Percentiles rank a stretch among this genome's conserved stretches.
phyloP scores from a whole-genome alignment of 2,329 filamentous ascomycete genomes.

The Whalleya microplaca region DNA sequence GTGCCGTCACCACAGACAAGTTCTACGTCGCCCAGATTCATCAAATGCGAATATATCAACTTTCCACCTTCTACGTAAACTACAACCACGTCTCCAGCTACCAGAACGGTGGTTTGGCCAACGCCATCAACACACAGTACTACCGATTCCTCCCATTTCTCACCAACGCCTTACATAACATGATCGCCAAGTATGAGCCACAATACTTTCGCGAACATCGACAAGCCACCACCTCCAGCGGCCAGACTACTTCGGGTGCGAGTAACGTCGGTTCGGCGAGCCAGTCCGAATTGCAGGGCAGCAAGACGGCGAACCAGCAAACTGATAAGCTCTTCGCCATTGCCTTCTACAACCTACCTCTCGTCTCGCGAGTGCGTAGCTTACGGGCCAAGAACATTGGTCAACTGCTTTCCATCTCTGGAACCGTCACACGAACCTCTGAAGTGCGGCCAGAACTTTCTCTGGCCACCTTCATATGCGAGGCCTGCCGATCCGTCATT shows the following conservation, averaged over 20 bases:
- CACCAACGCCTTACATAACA: slow-evolving; percentile 83
- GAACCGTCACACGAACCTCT: slow-evolving; percentile 94
- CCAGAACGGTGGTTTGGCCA: slow-evolving; percentile 79
- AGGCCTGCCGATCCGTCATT: slow-evolving; percentile 81
- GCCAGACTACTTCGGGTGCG: slow-evolving; percentile 68
- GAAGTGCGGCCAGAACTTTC: slow-evolving; percentile 95
- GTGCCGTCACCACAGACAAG: slow-evolving; percentile 74
- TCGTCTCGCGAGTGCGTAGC: slow-evolving; percentile 83
- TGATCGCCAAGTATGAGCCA: slow-evolving; percentile 93
- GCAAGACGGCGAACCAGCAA: slow-evolving; percentile 87
- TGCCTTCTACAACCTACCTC: slow-evolving; percentile 89
- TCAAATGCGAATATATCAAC: slow-evolving; percentile 70
- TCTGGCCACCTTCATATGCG: slow-evolving; percentile 88
- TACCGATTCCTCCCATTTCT: slow-evolving; percentile 95
- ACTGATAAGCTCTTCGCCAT: slow-evolving; percentile 95
- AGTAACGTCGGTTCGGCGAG: slow-evolving; percentile 65
- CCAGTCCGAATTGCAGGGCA: slow-evolving; percentile 66
- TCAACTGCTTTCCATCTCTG: slow-evolving; percentile 91
- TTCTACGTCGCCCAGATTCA: slow-evolving; percentile 87
- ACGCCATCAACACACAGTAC: slow-evolving; percentile 87
- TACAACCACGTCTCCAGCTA: slow-evolving; percentile 80
- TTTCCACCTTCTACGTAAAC: slow-evolving; percentile 88
- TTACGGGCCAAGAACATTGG: slow-evolving; percentile 90
- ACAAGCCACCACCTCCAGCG: slow-evolving; percentile 77
- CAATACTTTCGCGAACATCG: slow-evolving; percentile 92